Base-by-base conservation (phyloP, 1,284 basidiomycete species). In the Malassezia psittaci region DNA sequence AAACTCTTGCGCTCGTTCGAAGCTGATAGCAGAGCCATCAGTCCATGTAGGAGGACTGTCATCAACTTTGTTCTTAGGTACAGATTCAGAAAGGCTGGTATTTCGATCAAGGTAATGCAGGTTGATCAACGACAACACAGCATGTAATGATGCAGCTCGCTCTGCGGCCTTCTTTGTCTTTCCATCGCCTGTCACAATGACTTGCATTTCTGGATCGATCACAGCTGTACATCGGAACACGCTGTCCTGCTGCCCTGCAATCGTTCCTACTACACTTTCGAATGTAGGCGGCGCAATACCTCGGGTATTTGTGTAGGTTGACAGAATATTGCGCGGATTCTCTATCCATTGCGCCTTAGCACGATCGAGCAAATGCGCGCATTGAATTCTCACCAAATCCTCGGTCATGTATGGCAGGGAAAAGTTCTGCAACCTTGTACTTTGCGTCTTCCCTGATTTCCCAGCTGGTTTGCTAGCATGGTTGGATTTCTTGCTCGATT, bases 1-100 rank as follows among this genome's bases (percentile, higher is more conserved):
- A 77, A 96, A 96, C 62, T 83, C 83, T 51, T 86, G 83, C 0
- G 90, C 89, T 46, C 82, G 81, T 55, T 90, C 87, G 46, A 85
- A 84, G 7, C 78, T 79, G 62, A 93, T 80, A 24, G 77, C 66
- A 5, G 83, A 79, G 21, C 83, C 83, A 69, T 90, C 85, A 15
- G 83, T 82, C 18, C 94, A 79, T 5, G 62, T 57, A 34, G 42
- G 32, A 51, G 50, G 35, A 3, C 41, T 43, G 38, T 46, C 45
- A 43, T 53, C 58, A 63, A 72, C 56, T 63, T 86, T 85, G 41
- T 57, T 52, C 10, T 54, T 48, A 9, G 43, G 13, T 15, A 45
- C 24, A 10, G 43, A 13, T 24, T 32, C 37, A 32, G 32, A 39
- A 37, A 60, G 51, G 18, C 66, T 58, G 2, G 64, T 59, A 48